A percentile compares a stretch with the other conserved stretches of the same genome.
phyloP scores from a whole-genome alignment of 1,284 basidiomycete species.

The Ceratobasidium sp. region DNA sequence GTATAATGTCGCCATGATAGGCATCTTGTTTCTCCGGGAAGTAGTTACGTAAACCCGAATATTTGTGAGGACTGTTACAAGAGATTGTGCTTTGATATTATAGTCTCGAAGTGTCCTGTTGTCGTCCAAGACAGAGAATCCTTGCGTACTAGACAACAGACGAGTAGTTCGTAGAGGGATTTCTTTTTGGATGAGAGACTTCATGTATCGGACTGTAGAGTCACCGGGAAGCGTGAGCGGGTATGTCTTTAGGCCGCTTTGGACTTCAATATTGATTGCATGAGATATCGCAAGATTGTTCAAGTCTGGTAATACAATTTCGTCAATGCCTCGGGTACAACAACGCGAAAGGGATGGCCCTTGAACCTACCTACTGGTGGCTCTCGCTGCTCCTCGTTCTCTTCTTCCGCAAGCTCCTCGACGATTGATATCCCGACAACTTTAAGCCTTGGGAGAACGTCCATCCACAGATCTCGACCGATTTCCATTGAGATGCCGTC shows the following conservation, averaged over 20 bases:
- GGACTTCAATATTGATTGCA: slow-evolving; percentile 3
- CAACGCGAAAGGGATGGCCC: background rate
- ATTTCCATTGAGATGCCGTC: slow-evolving; percentile 19
- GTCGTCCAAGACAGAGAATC: slow-evolving; percentile 1
- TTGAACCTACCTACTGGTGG: background rate
- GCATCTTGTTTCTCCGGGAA: slow-evolving; percentile 7
- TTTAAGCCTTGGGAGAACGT: background rate
- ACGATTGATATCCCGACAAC: slow-evolving; percentile 13
- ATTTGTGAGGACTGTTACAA: slow-evolving; percentile 9
- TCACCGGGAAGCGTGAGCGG: background rate
- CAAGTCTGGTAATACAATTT: background rate
- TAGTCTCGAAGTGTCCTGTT: slow-evolving; percentile 21
- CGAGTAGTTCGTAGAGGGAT: background rate
- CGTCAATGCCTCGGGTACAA: background rate
- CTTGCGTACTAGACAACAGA: background rate
- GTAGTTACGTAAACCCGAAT: slow-evolving; percentile 24
- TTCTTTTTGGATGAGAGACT: background rate
- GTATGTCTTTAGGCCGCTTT: background rate
- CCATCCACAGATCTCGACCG: slow-evolving; percentile 17
- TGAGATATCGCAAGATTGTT: background rate
- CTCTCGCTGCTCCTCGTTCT: background rate
- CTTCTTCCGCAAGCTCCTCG: background rate
- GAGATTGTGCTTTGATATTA: slow-evolving; percentile 2
- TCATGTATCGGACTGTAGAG: slow-evolving; percentile 18
- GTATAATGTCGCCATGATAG: slow-evolving; percentile 29